Percentiles rank a stretch among this genome's conserved stretches.
Conservation (phyloP, 768 basidiomycete genomes). For the Pleurotus platypus region DNA sequence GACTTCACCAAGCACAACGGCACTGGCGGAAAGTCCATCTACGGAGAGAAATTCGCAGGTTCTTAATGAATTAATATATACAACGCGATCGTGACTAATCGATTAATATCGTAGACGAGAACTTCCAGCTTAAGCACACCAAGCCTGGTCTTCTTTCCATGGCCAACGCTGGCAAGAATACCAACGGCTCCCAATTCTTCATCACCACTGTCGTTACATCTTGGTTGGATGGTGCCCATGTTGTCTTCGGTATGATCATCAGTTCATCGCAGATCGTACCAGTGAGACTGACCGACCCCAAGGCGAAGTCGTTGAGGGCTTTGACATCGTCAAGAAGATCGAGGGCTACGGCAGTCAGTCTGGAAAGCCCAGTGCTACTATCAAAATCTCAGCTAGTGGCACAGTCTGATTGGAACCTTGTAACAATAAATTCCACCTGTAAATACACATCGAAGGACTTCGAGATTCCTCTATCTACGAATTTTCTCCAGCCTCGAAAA, state of each 20-base stretch:
- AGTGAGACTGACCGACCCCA: background rate
- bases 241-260: conserved; percentile 70
- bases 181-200: conserved; percentile 89
- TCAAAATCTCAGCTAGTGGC: conserved; percentile 42
- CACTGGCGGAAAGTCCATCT: conserved; percentile 80
- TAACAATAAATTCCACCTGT: too few species aligned
- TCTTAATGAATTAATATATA: conserved; percentile 12
- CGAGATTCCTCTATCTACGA: too few species aligned
- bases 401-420: background rate
- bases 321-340: conserved; percentile 48
- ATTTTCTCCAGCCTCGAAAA: too few species aligned
- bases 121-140: conserved; percentile 73
- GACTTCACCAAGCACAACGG: conserved; percentile 74
- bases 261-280: too few species aligned
- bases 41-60: conserved; percentile 67
- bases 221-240: conserved; percentile 82
- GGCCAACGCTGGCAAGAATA: conserved; percentile 80
- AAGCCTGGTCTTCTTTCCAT: conserved; percentile 69
- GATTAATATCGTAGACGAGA: conserved; percentile 59
- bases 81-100: background rate
- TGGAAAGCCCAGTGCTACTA: conserved; percentile 37
- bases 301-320: conserved; percentile 67
- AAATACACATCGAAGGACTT: too few species aligned
- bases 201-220: conserved; percentile 76
- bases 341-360: conserved; percentile 34